phyloP scores from a whole-genome alignment of 2,329 filamentous ascomycete species.

The Didymella keratinophila region DNA sequence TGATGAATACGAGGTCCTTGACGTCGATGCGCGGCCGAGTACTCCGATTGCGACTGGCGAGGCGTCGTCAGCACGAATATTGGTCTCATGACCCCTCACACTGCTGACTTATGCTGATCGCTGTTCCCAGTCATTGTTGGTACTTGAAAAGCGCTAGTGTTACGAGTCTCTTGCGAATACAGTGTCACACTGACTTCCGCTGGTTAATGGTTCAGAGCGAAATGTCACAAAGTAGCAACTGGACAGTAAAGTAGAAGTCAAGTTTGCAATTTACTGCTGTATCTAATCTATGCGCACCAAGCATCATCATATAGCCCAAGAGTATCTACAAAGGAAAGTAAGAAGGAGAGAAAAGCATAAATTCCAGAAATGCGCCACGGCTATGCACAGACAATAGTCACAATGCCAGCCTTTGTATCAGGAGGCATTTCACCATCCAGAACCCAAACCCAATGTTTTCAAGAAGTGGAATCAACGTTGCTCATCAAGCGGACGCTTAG shows the following conservation, averaged over 20 bases:
- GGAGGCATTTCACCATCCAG: constrained; percentile 8
- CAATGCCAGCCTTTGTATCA: constrained; percentile 16
- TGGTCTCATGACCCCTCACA: neutral
- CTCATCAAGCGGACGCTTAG: constrained; percentile 24
- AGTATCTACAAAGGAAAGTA: constrained; percentile 24
- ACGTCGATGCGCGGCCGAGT: neutral
- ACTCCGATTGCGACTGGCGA: neutral
- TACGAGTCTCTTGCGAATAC: neutral
- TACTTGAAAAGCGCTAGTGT: too few species aligned
- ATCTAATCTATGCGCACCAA: constrained; percentile 9
- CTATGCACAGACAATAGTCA: constrained; percentile 32
- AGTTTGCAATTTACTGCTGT: constrained; percentile 1
- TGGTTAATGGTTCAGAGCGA: neutral
- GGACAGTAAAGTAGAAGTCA: neutral
- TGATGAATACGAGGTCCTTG: neutral
- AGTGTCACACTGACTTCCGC: neutral
- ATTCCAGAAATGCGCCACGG: constrained; percentile 29
- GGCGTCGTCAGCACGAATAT: neutral
- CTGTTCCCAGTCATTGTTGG: too few species aligned
- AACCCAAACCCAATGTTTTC: constrained; percentile 14
- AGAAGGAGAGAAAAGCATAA: constrained; percentile 14
- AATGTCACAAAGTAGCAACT: neutral
- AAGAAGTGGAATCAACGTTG: constrained; percentile 6
- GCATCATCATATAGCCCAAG: constrained; percentile 15
- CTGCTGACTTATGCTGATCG: neutral